phyloP scores from a whole-genome alignment of 164 flowering plant species.

The Cinnamomum micranthum region DNA sequence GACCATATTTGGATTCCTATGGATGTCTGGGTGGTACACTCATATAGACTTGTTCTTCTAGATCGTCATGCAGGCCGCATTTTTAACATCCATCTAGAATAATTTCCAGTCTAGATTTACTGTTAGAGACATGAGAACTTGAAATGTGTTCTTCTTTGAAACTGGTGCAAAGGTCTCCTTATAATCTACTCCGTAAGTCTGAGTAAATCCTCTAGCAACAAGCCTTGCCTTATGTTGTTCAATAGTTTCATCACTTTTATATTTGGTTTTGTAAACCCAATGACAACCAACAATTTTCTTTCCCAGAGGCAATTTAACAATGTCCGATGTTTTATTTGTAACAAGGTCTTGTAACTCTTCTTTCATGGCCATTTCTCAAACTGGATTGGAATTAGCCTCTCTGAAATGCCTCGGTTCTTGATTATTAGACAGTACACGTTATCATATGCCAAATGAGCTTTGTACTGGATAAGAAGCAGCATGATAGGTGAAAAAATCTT shows the following conservation, averaged over 20 bases:
- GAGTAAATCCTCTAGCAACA: slow-evolving; percentile 4
- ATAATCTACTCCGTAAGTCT: neutral
- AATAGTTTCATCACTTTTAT: neutral
- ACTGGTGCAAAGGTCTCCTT: neutral
- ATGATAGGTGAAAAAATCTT: slow-evolving; percentile 14
- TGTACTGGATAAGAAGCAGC: slow-evolving; percentile 5
- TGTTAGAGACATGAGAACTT: neutral
- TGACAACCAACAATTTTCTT: neutral
- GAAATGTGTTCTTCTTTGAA: neutral
- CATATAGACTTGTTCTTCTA: slow-evolving; percentile 8
- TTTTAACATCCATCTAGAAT: slow-evolving; percentile 4
- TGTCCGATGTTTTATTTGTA: neutral
- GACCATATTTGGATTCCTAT: neutral
- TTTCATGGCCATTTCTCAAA: slow-evolving; percentile 16
- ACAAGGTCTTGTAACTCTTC: slow-evolving; percentile 10
- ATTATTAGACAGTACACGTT: neutral
- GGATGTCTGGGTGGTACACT: neutral
- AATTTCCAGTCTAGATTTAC: neutral
- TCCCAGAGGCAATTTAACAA: neutral
- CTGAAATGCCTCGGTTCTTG: neutral
- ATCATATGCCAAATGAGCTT: neutral
- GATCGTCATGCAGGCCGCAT: slow-evolving; percentile 2
- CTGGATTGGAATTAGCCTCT: neutral
- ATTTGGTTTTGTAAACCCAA: slow-evolving; percentile 1
- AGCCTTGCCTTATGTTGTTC: slow-evolving; percentile 2